phyloP scores from a whole-genome alignment of 768 basidiomycete species.

The Trametes gibbosa region DNA sequence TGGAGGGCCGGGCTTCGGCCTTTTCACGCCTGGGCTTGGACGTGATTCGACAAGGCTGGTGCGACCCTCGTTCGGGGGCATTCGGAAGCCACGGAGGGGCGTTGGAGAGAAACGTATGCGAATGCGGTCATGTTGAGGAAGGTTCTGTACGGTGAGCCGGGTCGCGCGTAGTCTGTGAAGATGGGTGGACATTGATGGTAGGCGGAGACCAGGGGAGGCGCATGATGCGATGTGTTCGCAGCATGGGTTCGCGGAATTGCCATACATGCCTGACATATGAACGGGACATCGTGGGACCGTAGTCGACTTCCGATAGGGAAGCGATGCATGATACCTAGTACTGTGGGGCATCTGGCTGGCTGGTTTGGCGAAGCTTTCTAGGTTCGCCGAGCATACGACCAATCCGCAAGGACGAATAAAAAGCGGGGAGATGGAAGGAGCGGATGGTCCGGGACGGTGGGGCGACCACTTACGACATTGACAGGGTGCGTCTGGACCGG shows the following conservation, averaged over 20 bases:
- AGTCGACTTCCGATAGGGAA: neutral
- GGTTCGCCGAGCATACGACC: conserved; percentile 1
- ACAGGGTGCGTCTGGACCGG: neutral
- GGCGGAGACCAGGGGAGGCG: conserved; percentile 1
- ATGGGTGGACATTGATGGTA: conserved; percentile 8
- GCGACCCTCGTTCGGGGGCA: conserved; percentile 15
- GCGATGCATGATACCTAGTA: no score
- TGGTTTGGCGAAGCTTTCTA: neutral
- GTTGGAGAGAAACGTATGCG: conserved; percentile 1
- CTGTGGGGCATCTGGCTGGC: neutral
- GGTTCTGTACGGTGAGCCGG: neutral
- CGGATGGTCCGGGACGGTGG: conserved; percentile 11
- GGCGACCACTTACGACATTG: conserved; percentile 11
- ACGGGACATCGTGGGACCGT: conserved; percentile 4
- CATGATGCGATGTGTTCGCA: neutral
- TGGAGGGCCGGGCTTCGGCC: conserved; percentile 1
- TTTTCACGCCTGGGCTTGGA: neutral
- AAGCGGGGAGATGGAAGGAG: neutral
- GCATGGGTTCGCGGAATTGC: conserved; percentile 4
- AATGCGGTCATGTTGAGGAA: conserved; percentile 1
- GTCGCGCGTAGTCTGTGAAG: conserved; percentile 5
- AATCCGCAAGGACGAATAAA: neutral
- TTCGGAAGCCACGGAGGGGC: conserved; percentile 11
- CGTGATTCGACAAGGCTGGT: conserved; percentile 8
- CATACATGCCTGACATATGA: neutral